Base-by-base conservation (phyloP, 768 basidiomycete genomes). In the Sistotremastrum niveocremeum region DNA sequence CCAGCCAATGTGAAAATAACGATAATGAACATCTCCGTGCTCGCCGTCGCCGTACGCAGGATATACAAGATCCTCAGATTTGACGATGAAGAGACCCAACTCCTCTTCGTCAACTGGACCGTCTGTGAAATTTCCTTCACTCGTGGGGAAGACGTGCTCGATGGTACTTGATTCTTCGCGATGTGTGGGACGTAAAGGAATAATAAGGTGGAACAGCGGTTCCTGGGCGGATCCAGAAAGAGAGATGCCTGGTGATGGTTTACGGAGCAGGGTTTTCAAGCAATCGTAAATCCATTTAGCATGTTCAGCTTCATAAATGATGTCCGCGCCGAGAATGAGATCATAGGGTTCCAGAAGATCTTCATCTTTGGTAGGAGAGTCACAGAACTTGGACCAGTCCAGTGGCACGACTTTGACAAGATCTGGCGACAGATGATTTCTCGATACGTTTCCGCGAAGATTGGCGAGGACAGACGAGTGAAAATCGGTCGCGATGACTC, bases 171-270 rank as follows among this genome's bases (percentile, higher is more conserved):
- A 77, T 62, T 90, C 87, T 8, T 56, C 57, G 0, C 63, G 53
- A 51, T 83, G 80, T 0, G 81, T 84, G 0, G 67, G 58, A 1
- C 88, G 81, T 4, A 84, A 65, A 1, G 87, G 84, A n/a, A 88
- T 74, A 42, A 87, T 68, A 9, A 89, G 71, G 53, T 87, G 83
- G 59, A 90, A 90, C 4, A 48, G 31, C 43, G 54, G 40, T 42
- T 57, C 20, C 11, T 6, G 28, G 49, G 48, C 46, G 51, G 49
- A 28, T 51, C 39, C 0, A 29, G 49, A 51, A 37, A 56, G 56
- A 47, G 7, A 60, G 12, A 39, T 29, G 32, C 31, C 10, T 6
- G 30, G 29, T 4, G 44, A 35, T 2, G 61, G 61, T 38, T 41
- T 49, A 10, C 60, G 56, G 32, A 77, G 62, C 11, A 72, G 59